phyloP scores from a whole-genome alignment of 768 basidiomycete genomes.

The Artomyces pyxidatus region DNA sequence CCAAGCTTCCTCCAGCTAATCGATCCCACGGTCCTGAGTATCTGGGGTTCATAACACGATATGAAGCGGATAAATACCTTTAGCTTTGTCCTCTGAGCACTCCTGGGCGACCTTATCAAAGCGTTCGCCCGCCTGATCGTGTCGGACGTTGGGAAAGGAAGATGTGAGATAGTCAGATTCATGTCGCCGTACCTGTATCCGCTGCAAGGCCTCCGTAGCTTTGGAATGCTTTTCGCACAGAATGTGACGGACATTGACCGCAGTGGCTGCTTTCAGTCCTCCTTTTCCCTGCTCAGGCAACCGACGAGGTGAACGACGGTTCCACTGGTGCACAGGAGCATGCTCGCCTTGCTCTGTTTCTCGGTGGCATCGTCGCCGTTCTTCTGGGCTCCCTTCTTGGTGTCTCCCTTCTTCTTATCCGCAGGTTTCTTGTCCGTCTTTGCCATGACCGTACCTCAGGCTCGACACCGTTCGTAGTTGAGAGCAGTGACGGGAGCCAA shows the following conservation, averaged over 20 bases:
- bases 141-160: background rate
- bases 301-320: background rate
- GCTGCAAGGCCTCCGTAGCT: conserved; percentile 68
- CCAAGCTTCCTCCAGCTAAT: conserved; percentile 74
- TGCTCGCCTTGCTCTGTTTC: conserved; percentile 32
- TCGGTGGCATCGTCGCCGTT: conserved; percentile 25
- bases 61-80: conserved; percentile 37
- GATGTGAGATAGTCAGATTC: background rate
- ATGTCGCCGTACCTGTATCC: conserved; percentile 53
- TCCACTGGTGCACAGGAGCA: background rate
- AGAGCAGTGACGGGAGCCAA: conserved; percentile 2
- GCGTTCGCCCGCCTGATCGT: conserved; percentile 57
- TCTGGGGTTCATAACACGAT: background rate
- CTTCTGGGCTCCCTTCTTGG: conserved; percentile 8
- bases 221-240: conserved; percentile 84
- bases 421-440: conserved; percentile 34
- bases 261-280: conserved; percentile 66
- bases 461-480: background rate
- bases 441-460: conserved; percentile 14
- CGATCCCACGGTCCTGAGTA: background rate
- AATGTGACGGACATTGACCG: conserved; percentile 82
- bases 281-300: conserved; percentile 40
- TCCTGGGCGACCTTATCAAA: conserved; percentile 89
- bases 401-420: conserved; percentile 29
- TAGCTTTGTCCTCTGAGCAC: conserved; percentile 88